A percentile compares a stretch with the other conserved stretches of the same genome.
Evolutionary conservation across 192 early-diverging fungal genomes (phyloP).

Genomic region (Linnemannia hyalina): DNA sequence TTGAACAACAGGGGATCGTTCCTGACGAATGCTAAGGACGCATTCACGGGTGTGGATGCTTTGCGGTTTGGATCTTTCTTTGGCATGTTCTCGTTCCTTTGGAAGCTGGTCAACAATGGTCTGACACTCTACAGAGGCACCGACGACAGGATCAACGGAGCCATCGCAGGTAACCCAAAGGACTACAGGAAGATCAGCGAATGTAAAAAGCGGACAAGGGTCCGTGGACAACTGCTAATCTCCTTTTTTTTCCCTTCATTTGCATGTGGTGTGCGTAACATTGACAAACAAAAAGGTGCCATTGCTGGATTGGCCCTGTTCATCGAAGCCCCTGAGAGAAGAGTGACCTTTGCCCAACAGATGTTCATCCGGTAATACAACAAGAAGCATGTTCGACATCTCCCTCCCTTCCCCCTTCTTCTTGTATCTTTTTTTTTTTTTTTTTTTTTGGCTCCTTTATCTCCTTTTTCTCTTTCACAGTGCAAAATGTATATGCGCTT

Average conservation of each 20-base stretch:
- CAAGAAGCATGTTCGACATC: background rate
- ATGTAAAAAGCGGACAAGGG: background rate
- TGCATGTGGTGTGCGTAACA: conserved; percentile 1
- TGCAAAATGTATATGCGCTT: conserved; percentile 12
- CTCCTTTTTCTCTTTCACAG: background rate
- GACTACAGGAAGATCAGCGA: background rate
- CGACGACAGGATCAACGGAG: conserved; percentile 69
- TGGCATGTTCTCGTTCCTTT: conserved; percentile 80
- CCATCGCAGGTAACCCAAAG: conserved; percentile 58
- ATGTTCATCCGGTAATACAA: conserved; percentile 65
- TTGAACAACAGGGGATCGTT: conserved; percentile 22
- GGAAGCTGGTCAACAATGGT: conserved; percentile 79
- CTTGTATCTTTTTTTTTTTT: background rate
- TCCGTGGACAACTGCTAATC: background rate
- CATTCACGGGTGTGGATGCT: conserved; percentile 69
- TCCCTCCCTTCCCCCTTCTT: background rate
- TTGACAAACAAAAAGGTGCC: conserved; percentile 36
- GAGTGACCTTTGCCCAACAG: conserved; percentile 70
- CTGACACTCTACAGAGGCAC: conserved; percentile 62
- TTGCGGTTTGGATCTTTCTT: conserved; percentile 79
- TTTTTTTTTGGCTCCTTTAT: conserved; percentile 3
- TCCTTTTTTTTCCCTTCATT: background rate
- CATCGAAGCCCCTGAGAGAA: conserved; percentile 64
- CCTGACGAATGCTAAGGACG: conserved; percentile 21
- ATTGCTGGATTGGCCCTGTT: conserved; percentile 66